A percentile compares a stretch with the other conserved stretches of the same genome.
These are phyloP conservation scores for Rheum nobile DNA, from an alignment of 148 eudicot species.

Conservation along the genomic window DNA sequence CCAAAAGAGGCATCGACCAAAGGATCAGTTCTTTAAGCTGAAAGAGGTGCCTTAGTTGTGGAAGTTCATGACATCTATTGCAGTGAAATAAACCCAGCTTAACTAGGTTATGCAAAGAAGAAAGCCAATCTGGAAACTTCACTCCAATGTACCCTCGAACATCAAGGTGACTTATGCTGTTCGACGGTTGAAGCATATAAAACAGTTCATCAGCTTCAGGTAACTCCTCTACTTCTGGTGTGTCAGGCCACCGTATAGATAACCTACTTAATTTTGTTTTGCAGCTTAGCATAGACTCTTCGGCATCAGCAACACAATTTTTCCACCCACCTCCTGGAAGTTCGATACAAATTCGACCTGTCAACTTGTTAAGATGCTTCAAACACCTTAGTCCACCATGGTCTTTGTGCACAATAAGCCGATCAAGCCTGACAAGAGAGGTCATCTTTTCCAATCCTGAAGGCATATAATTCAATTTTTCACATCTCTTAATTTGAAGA, in stretches of 20 bases:
- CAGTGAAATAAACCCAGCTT: neutral
- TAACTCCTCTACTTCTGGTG: neutral
- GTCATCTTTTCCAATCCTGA: constrained; percentile 7
- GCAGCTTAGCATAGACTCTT: neutral
- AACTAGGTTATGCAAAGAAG: neutral
- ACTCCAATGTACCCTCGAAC: neutral
- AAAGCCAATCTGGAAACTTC: neutral
- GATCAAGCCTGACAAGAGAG: constrained; percentile 9
- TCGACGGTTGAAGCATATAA: neutral
- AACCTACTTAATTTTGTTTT: neutral
- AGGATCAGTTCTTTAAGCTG: neutral
- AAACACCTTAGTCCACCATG: neutral
- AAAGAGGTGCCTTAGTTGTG: neutral
- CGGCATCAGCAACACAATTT: neutral
- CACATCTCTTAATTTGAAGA: constrained; percentile 12
- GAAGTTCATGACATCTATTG: neutral
- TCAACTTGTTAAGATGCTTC: neutral
- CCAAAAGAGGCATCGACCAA: neutral
- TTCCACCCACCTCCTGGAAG: neutral
- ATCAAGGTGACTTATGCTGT: neutral
- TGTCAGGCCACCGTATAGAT: neutral
- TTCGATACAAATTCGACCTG: neutral
- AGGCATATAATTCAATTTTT: constrained; percentile 10
- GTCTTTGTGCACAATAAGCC: neutral
- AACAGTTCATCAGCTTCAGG: neutral